Evolutionary conservation across 371 early-diverging fungal genomes (phyloP), one percentile per base, ranked within the genome.

Genomic region (Coemansia sp.): DNA sequence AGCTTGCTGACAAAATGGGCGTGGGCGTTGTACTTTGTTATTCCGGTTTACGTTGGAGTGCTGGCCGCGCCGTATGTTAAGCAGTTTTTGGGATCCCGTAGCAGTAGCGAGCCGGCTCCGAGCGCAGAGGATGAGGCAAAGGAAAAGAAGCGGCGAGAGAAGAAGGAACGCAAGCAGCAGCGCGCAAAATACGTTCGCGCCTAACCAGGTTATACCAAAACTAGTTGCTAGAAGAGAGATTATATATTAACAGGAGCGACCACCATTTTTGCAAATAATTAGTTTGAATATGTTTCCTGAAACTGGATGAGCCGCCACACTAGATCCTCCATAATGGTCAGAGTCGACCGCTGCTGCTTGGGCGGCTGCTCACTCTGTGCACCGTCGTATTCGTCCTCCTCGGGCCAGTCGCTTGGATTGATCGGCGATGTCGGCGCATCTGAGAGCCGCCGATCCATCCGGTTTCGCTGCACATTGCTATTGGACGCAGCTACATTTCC

Each of bases 1-100:
- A 88, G 89, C 37, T 83, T 91, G 56, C 79, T 88, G 24, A 87
- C 88, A 18, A 78, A 74, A 61, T 87, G 87, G 78, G 85, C 88
- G 60, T 92, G 92, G 92, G 82, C 81, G 68, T 72, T 85, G 53
- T 90, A 89, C 58, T 68, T 88, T 37, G 78, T 82, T 81, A 88
- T 90, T 54, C 90, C 90, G 21, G 84, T 79, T 3, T 90, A 89
- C 68, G 81, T 86, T 61, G 53, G 87, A 84, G 68, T 59, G 27
- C 84, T 84, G 69, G 66, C 84, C 16, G 77, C 84, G 51, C 86
- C 87, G 7, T 79, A 88, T 72, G 71, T 82, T 5, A 70, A 82
- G 67, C 80, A 84, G 64, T 84, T 85, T 57, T 78, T 89, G 63
- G 11, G 58, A 14, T 22, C 42, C 31, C 42, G 31, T 24, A 56